Base-by-base conservation (phyloP, 805 yeast species). In the Zygoascus tannicola region DNA sequence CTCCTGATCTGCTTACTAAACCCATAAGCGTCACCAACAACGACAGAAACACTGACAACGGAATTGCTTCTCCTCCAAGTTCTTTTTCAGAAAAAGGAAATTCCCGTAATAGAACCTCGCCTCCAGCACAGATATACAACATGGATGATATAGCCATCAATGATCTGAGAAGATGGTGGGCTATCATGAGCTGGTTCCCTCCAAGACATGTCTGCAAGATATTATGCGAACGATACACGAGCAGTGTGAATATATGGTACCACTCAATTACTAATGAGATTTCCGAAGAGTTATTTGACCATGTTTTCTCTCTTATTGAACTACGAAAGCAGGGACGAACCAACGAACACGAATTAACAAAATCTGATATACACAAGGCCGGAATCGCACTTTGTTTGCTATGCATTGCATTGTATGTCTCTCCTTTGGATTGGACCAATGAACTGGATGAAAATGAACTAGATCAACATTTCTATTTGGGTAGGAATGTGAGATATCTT, bases 191-290 rank as follows among this genome's bases (percentile, higher is more conserved):
- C 2, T 48, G 47, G 22, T 46, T 51, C 14, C 57, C 56, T 23
- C 51, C 49, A 4, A 42, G 55, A n/a, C 45, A 41, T 22, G 30
- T 56, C 3, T 48, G 54, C 23, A 53, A 53, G 20, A 48, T 50
- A 22, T 38, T 54, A 12, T 38, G 52, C 23, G 48, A 45, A 30
- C 38, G 54, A 18, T 56, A 48, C 42, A 35, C 54, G 20, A 39
- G 36, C 15, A 39, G 49, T 1, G 43, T 50, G 21, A 56, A 56
- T 38, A 21, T 46, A 28, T 32, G 54, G 18, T 51, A 44, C 38
- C 53, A 53, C n/a, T 44, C 47, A 7, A 40, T 49, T 3, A 45
- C 49, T 20, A 52, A 56, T 3, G 42, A 46, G 2, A 38, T 47
- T 37, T 46, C 46, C 34, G 22, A 41, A 10, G 49, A 49, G 35